Base-by-base conservation (phyloP, 192 early-diverging fungal genomes). In the Backusella tuberculispora region DNA sequence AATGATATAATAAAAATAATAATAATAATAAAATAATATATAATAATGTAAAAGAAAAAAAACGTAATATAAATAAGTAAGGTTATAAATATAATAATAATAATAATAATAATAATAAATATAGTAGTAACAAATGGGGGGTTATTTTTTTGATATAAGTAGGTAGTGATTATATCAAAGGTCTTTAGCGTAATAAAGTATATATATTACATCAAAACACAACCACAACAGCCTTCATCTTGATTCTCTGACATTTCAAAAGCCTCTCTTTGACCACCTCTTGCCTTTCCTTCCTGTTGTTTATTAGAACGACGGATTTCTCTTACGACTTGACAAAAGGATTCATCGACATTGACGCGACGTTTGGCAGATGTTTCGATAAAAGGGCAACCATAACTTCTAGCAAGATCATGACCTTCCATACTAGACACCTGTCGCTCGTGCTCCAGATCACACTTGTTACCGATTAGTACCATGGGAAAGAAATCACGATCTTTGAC, bases 401-500 rank as follows among this genome's bases (percentile, higher is more conserved):
- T 80, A 19, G 90, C 88, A n/a, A 91, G 80, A n/a, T 85, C 85
- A 21, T 74, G 63, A 0, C 90, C 92, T 65, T 87, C 88, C 9
- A 74, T 73, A 15, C 76, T 87, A 5, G 78, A 71, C 19, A 92
- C 88, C 14, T 87, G 75, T 48, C 95, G 84, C 64, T 92, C 90
- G 2, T 74, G 63, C 41, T 88, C 87, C 67, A 95, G 78, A 85
- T 97, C 96, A 76, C 90, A 93, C 79, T 97, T 97, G 88, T 97
- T 97, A 5, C 90, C 96, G 8, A 93, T 90, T 6, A 97, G 77
- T 6, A 94, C 90, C 68, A 96, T 91, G 0, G 96, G 95, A 38
- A 91, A 90, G 10, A 79, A 82, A 75, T 91, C 88, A 12, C 85
- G 79, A 67, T 96, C 93, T 75, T 97, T 97, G 29, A 95, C 91